A percentile compares a stretch with the other conserved stretches of the same genome.
These are phyloP conservation scores for Neofusicoccum laricinum DNA, from an alignment of 2,329 filamentous ascomycete genomes.

Conservation along the genomic window DNA sequence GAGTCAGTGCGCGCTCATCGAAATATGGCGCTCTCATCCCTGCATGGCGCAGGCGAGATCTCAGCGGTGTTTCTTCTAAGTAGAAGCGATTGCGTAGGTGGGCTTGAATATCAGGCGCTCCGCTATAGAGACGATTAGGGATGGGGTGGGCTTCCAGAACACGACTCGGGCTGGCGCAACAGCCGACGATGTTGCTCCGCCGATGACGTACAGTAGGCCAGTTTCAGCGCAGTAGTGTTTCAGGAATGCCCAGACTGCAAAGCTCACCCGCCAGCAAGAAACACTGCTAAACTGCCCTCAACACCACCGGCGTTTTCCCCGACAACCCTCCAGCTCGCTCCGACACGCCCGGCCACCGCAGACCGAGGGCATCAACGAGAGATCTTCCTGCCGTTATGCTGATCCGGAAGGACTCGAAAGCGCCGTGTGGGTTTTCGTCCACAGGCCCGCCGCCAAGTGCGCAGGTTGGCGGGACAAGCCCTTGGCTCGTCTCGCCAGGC, in stretches of 20 bases:
- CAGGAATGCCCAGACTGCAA: neutral
- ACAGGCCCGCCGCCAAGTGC: slow-evolving; percentile 9
- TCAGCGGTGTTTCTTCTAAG: neutral
- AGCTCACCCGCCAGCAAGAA: neutral
- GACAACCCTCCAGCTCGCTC: neutral
- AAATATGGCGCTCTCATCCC: neutral
- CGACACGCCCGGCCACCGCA: no score
- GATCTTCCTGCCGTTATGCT: neutral
- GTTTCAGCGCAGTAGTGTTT: neutral
- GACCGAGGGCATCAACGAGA: no score
- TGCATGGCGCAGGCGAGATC: neutral
- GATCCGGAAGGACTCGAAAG: neutral
- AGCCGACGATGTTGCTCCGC: neutral
- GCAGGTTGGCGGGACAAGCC: neutral
- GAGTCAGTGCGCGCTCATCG: neutral
- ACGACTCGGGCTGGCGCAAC: neutral
- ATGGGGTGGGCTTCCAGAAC: neutral
- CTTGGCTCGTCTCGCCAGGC: slow-evolving; percentile 10
- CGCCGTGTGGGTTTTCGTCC: neutral
- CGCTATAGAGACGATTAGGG: neutral
- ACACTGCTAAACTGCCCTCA: neutral
- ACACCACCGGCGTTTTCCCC: neutral
- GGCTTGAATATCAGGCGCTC: neutral
- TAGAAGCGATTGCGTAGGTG: neutral
- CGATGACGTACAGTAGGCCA: neutral